Base-by-base conservation (phyloP, 306 rosid genomes). In the Dryas alaskensis region DNA sequence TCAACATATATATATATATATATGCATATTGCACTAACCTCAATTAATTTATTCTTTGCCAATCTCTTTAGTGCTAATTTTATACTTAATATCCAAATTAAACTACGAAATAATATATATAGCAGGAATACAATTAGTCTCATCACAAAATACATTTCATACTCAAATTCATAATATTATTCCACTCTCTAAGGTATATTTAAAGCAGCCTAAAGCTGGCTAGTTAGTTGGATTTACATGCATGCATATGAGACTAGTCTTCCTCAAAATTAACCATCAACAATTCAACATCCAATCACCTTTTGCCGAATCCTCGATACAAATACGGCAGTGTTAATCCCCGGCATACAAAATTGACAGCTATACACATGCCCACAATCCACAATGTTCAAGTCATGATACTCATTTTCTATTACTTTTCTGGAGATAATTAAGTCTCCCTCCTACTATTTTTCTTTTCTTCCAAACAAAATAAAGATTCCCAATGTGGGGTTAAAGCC, bases 231-330 rank as follows among this genome's bases (percentile, higher is more conserved):
- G 27, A 11, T 65, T 31, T 22, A 47, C 54, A 46, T 47, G 3
- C 70, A 46, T 65, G 42, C 70, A 49, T 67, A 43, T 22, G 22
- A 22, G 22, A 22, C 22, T 39, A 48, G 57, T 59, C 79, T 27
- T 37, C 39, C 50, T 44, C 48, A 16, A 25, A 13, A 60, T 27
- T 22, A 22, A 22, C 46, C 61, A 69, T 22, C 22, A 22, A 22
- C 22, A 22, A 22, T 22, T 53, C 71, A 37, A 43, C 65, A 55
- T 47, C 80, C 52, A 22, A 40, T 25, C 37, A 6, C 68, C 59
- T 73, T 77, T 63, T 64, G 62, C 55, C 46, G 73, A 81, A 69
- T 31, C 72, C 65, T 60, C 10, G 45, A 25, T 50, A 25, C 46
- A 70, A 64, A 53, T 59, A 42, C n/a, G 43, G 19, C 25, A 58